Base-by-base conservation (phyloP, 1,284 basidiomycete species). In the Sparassis latifolia region DNA sequence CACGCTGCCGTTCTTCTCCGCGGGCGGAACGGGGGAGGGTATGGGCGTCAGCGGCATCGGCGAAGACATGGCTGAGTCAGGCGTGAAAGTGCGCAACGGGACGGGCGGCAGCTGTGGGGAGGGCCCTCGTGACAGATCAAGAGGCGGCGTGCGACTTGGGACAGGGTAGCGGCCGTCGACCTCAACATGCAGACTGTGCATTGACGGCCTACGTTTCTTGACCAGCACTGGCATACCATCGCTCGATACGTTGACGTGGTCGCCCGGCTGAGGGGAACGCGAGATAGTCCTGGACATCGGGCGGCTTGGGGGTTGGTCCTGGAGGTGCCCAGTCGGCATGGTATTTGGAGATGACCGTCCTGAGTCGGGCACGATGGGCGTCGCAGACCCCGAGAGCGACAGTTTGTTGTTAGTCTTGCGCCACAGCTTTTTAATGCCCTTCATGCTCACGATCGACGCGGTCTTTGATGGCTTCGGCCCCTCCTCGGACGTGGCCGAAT, bases 381-480 rank as follows among this genome's bases (percentile, higher is more conserved):
- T 44, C 5, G 55, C 50, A n/a, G 58, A 54, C 10, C 60, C 56
- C 0, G 67, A 63, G 5, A 60, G 51, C n/a, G 65, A 63, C 47
- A 73, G 67, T 43, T 72, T 70, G 60, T 77, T 77, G 60, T 78
- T 78, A 58, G 80, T 86, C 73, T 78, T 85, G 56, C 84, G 77
- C 87, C 86, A 89, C 30, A 89, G 62, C 54, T 79, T 85, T 64
- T 79, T 83, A 59, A 89, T 76, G 52, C 75, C 75, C 66, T 81
- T 87, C 53, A 89, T 82, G 33, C 78, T 79, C 67, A 84, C 79
- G 45, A 88, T 59, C 49, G 72, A 55, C n/a, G 52, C 45, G 6
- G 45, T 46, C 45, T 58, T 64, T 31, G 48, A 29, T 32, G 46
- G 54, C 44, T 50, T 56, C 40, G 54, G 35, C 61, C 45, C 51